These are phyloP conservation scores for Strigomonas culicis DNA, from an alignment of 208 protist genomes.

Conservation along the genomic window DNA sequence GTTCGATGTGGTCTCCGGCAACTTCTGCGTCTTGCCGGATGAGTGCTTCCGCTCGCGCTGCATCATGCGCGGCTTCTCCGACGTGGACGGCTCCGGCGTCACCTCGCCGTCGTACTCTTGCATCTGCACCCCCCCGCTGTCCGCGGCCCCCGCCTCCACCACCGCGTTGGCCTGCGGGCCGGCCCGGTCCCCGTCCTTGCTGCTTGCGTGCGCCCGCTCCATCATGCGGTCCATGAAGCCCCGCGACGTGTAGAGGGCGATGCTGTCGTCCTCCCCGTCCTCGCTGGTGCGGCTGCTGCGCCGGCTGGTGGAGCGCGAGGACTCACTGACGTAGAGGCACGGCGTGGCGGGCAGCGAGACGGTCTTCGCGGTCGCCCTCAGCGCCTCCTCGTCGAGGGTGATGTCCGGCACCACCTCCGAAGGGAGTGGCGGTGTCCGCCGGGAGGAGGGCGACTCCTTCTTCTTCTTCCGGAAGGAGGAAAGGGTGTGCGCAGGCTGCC, in stretches of 20 bases:
- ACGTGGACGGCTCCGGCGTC: neutral
- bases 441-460: neutral
- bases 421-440: neutral
- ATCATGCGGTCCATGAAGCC: neutral
- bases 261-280: neutral
- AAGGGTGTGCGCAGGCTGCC: neutral
- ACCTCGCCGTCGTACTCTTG: slow-evolving; percentile 1
- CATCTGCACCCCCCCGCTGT: slow-evolving; percentile 7
- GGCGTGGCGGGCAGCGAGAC: neutral
- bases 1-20: neutral
- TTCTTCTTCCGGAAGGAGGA: neutral
- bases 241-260: slow-evolving; percentile 3
- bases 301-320: neutral
- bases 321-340: neutral
- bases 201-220: no score
- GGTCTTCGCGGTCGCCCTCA: neutral
- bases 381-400: neutral
- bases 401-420: neutral
- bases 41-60: neutral
- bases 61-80: slow-evolving; percentile 2
- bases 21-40: neutral
- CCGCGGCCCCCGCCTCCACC: neutral
- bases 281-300: neutral
- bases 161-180: slow-evolving; percentile 11
- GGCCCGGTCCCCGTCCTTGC: no score